Percentiles rank a stretch among this genome's conserved stretches.
phyloP scores from a whole-genome alignment of 345 rosid species.

The Arabis alpina region DNA sequence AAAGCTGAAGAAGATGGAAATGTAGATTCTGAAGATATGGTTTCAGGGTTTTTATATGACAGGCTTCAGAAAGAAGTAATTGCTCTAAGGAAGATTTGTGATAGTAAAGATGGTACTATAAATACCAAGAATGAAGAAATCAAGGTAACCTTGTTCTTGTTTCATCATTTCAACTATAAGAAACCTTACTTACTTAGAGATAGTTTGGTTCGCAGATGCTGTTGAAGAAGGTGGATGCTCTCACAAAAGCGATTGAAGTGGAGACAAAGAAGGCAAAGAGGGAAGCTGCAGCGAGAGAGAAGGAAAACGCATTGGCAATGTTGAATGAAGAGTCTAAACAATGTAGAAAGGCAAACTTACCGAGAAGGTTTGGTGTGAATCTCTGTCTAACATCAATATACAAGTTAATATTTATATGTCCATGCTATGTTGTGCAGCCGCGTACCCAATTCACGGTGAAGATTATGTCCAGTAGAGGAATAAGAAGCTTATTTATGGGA shows the following conservation, averaged over 20 bases:
- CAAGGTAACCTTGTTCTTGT: slow-evolving; percentile 52
- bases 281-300: slow-evolving; percentile 73
- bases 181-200: background rate
- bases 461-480: slow-evolving; percentile 27
- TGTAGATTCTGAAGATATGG: slow-evolving; percentile 56
- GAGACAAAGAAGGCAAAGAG: slow-evolving; percentile 82
- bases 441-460: slow-evolving; percentile 33
- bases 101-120: slow-evolving; percentile 62
- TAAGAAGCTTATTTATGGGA: slow-evolving; percentile 16
- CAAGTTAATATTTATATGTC: slow-evolving; percentile 7
- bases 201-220: slow-evolving; percentile 58
- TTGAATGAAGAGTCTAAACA: slow-evolving; percentile 37
- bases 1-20: slow-evolving; percentile 36
- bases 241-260: slow-evolving; percentile 72
- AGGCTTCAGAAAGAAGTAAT: slow-evolving; percentile 86
- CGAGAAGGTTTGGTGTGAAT: slow-evolving; percentile 34
- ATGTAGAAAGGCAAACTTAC: slow-evolving; percentile 36
- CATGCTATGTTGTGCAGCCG: slow-evolving; percentile 36
- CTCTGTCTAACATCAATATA: background rate
- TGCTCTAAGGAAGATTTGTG: slow-evolving; percentile 64
- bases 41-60: slow-evolving; percentile 90
- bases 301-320: slow-evolving; percentile 49
- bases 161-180: background rate
- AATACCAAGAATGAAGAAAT: slow-evolving; percentile 75
- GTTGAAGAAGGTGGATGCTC: slow-evolving; percentile 76